phyloP scores from a whole-genome alignment of 2,329 filamentous ascomycete genomes.

The Nothopassalora personata region DNA sequence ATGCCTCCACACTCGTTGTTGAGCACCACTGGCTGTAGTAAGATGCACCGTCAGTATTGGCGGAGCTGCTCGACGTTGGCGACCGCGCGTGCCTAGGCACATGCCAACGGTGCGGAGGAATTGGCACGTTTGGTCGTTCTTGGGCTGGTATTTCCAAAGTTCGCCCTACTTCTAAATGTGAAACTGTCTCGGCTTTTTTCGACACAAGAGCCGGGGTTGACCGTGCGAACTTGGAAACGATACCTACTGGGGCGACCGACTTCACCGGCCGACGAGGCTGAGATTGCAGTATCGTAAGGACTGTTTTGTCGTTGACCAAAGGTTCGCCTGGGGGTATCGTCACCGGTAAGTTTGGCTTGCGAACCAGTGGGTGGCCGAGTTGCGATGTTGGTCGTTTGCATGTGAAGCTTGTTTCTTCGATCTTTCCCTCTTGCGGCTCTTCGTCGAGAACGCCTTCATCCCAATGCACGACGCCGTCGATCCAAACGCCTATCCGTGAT shows the following conservation, averaged over 20 bases:
- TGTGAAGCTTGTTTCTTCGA: constrained; percentile 17
- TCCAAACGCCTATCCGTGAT: constrained; percentile 40
- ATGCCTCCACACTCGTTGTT: constrained; percentile 21
- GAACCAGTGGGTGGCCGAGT: neutral
- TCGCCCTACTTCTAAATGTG: neutral
- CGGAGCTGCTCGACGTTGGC: constrained; percentile 34
- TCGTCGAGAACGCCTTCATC: constrained; percentile 20
- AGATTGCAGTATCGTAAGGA: constrained; percentile 11
- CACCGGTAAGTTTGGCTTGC: constrained; percentile 20
- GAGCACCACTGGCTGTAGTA: constrained; percentile 36
- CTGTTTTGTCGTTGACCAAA: constrained; percentile 4
- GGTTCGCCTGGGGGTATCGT: constrained; percentile 18
- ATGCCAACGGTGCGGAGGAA: constrained; percentile 5
- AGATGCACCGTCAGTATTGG: constrained; percentile 33
- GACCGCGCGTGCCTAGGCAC: constrained; percentile 17
- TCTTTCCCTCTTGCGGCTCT: constrained; percentile 7
- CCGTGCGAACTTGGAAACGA: constrained; percentile 16
- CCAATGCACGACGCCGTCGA: constrained; percentile 42
- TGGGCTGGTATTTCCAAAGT: neutral
- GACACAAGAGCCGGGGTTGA: constrained; percentile 11
- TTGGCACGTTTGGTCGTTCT: neutral
- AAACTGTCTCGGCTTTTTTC: constrained; percentile 6
- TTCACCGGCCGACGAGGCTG: constrained; percentile 10
- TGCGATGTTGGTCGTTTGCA: constrained; percentile 10
- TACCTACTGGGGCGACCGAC: constrained; percentile 13